A percentile compares a stretch with the other conserved stretches of the same genome.
These are phyloP conservation scores for Orbilia blumenaviensis DNA, from an alignment of 2,329 filamentous ascomycete genomes.

Conservation along the genomic window DNA sequence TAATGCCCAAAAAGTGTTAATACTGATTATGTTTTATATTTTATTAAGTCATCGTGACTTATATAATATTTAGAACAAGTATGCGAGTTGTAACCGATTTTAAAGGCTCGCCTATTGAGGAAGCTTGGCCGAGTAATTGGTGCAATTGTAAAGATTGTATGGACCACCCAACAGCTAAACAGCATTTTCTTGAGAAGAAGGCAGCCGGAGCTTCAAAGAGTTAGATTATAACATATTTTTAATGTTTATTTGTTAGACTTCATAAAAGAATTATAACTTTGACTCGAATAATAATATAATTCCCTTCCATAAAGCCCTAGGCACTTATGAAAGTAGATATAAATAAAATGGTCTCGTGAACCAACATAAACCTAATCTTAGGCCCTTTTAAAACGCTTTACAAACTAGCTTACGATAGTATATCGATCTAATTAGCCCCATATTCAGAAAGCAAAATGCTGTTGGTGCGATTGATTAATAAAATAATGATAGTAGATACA, in stretches of 20 bases:
- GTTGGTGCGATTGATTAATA: no score
- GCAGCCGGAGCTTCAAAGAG: neutral
- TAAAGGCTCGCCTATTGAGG: neutral
- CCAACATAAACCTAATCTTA: no score
- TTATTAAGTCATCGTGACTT: conserved; percentile 1
- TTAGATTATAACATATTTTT: neutral
- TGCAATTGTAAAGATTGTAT: conserved; percentile 1
- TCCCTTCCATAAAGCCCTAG: no score
- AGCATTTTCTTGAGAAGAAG: neutral
- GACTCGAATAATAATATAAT: no score
- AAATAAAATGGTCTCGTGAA: no score
- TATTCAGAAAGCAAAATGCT: no score
- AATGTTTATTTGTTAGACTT: neutral
- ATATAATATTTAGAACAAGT: neutral
- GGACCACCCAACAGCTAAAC: neutral
- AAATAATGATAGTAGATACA: no score
- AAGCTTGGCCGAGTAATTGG: conserved; percentile 13
- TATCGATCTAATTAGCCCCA: no score
- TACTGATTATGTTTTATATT: neutral
- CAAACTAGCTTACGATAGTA: no score
- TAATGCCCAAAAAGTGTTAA: neutral
- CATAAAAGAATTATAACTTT: neutral
- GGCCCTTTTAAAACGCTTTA: no score
- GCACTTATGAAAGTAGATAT: no score
- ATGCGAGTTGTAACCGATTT: neutral